Conservation (phyloP, 139 green algal species). For the Penium margaritaceum region DNA sequence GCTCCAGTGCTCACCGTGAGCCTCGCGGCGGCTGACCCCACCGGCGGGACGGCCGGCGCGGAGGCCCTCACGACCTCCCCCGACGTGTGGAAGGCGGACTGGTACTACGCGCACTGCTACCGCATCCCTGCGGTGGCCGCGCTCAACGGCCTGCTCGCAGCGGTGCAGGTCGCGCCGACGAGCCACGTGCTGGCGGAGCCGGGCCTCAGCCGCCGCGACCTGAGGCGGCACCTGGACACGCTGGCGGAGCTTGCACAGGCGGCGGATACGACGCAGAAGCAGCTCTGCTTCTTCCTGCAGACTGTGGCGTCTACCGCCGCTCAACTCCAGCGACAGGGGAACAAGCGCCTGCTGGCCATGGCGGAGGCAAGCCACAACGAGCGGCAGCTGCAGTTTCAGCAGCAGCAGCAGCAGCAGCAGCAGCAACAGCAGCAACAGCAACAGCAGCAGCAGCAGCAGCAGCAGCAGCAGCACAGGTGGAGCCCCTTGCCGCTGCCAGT, state of each 20-base stretch:
- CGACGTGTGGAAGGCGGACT: slow-evolving; percentile 1
- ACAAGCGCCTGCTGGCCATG: neutral
- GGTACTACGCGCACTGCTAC: slow-evolving; percentile 4
- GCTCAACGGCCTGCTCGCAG: neutral
- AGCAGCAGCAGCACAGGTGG: no score
- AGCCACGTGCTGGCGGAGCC: neutral
- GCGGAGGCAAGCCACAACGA: no score
- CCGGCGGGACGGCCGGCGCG: neutral
- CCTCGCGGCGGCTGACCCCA: no score
- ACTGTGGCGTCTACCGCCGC: neutral
- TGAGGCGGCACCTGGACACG: neutral
- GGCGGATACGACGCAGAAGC: neutral
- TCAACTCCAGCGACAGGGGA: neutral
- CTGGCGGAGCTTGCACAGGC: neutral
- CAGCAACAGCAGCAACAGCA: no score
- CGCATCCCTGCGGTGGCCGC: neutral
- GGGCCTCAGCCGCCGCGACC: neutral
- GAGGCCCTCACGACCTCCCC: neutral
- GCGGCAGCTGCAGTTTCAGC: no score
- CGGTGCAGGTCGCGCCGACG: neutral
- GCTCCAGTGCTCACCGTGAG: no score
- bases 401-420: no score
- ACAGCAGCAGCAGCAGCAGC: no score
- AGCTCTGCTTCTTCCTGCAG: neutral
- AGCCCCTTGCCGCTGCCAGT: no score